Evolutionary conservation across 192 early-diverging fungal species (phyloP), one percentile per base, ranked within the genome.

Genomic region (Gryganskiella cystojenkinii): DNA sequence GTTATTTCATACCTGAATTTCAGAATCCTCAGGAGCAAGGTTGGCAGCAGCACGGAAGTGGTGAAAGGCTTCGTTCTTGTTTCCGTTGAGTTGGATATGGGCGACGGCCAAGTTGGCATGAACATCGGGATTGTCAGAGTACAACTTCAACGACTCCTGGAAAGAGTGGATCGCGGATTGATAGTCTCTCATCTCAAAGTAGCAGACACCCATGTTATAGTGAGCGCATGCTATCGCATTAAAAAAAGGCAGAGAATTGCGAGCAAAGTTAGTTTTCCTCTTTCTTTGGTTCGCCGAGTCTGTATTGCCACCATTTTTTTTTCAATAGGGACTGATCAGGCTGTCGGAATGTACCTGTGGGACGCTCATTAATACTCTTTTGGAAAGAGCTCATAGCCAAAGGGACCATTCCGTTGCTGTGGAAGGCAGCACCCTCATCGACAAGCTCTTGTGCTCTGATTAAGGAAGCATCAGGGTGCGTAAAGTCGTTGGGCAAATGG

Each of bases 141-240:
- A 47, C 19, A 78, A 30, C 56, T 78, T 78, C 42, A 78, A 34
- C 0, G 74, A 78, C 15, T 78, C 74, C 14, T 78, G 74, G 55
- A 78, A 78, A 1, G 74, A 57, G 24, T 78, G 68, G 74, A 78
- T 78, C 13, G 66, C 68, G 15, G 74, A 78, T 20, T 78, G 74
- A 28, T 45, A 78, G 53, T 78, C 74, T 30, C 66, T 65, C 22
- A 78, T 54, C 35, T 78, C 60, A 22, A 78, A 78, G 52, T 78
- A 78, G 40, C 74, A 52, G 13, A 78, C 61, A 14, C 74, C 74
- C 74, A 78, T 78, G 56, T 78, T 78, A 56, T 78, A 78, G 49
- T 69, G 67, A n/a, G 74, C 74, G 31, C 61, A 65, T 15, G 74
- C 74, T 76, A 54, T 30, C 49, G 10, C 47, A 20, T 33, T 6